A percentile compares a stretch with the other conserved stretches of the same genome.
Conservation (phyloP, 176 grass and related monocot genomes). For the Miscanthus lutarioriparius region DNA sequence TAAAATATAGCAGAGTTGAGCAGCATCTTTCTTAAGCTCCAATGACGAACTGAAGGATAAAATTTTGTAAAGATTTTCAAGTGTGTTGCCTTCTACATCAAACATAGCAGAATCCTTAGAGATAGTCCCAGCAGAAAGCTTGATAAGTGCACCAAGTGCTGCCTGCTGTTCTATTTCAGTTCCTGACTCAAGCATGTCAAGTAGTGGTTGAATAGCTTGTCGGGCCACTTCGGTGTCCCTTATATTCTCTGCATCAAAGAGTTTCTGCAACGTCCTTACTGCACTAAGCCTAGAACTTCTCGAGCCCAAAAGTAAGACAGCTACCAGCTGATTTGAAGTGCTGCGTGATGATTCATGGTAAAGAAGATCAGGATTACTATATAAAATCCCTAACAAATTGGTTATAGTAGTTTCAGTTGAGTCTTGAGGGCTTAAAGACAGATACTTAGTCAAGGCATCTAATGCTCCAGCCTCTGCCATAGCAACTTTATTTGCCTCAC, state of each 20-base stretch:
- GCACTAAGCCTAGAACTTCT: constrained; percentile 93
- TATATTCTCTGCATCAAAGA: constrained; percentile 88
- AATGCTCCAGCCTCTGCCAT: constrained; percentile 91
- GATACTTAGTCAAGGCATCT: constrained; percentile 89
- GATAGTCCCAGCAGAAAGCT: constrained; percentile 72
- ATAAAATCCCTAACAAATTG: constrained; percentile 79
- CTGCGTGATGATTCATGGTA: constrained; percentile 83
- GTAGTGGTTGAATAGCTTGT: constrained; percentile 89
- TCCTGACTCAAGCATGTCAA: constrained; percentile 95
- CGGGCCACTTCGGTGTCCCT: constrained; percentile 91
- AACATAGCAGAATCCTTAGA: constrained; percentile 80
- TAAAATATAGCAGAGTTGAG: constrained; percentile 88
- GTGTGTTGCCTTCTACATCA: constrained; percentile 75
- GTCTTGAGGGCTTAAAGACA: constrained; percentile 96
- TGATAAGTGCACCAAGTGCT: constrained; percentile 78
- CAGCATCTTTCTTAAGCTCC: constrained; percentile 93
- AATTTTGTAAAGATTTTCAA: constrained; percentile 92
- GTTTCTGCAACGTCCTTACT: constrained; percentile 77
- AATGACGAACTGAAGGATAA: constrained; percentile 66
- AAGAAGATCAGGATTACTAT: constrained; percentile 80
- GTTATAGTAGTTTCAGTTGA: constrained; percentile 88
- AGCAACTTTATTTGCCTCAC: constrained; percentile 71
- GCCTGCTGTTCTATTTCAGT: constrained; percentile 92
- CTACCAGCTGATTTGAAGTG: constrained; percentile 92
- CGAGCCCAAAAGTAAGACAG: constrained; percentile 84